Conservation (phyloP, 768 basidiomycete species). For the Pluteus cervinus region DNA sequence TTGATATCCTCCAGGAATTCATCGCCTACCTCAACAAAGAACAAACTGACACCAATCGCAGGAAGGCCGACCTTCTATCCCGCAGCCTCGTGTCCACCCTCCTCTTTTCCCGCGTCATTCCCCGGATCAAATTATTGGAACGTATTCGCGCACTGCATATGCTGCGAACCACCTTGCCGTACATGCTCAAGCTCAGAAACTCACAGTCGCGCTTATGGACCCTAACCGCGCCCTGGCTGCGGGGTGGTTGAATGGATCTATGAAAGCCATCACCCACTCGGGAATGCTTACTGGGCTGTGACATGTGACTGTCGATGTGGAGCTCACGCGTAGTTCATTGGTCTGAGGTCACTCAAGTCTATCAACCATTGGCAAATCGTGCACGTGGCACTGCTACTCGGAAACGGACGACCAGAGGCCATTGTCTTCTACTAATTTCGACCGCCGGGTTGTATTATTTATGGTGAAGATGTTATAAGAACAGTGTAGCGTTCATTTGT, state of each 20-base stretch:
- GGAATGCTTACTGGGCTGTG: constrained; percentile 29
- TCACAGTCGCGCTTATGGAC: constrained; percentile 30
- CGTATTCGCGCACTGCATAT: constrained; percentile 33
- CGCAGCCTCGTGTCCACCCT: too few relatives aligned
- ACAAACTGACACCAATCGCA: too few relatives aligned
- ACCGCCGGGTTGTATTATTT: too few relatives aligned
- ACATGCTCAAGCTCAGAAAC: constrained; percentile 34
- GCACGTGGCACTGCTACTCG: constrained; percentile 35
- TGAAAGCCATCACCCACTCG: constrained; percentile 35
- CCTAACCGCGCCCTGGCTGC: constrained; percentile 23
- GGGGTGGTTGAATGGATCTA: constrained; percentile 35
- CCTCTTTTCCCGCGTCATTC: too few relatives aligned
- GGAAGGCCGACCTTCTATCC: too few relatives aligned
- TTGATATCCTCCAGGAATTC: too few relatives aligned
- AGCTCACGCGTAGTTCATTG: constrained; percentile 39
- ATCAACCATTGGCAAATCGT: constrained; percentile 36
- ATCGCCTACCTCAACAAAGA: too few relatives aligned
- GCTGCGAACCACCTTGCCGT: constrained; percentile 39
- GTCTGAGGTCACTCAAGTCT: constrained; percentile 44
- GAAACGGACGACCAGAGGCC: constrained; percentile 27
- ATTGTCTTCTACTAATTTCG: constrained; percentile 26
- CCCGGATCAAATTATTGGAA: too few relatives aligned
- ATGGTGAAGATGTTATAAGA: too few relatives aligned
- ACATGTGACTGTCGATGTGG: constrained; percentile 38
- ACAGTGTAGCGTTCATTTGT: too few relatives aligned